phyloP scores from a whole-genome alignment of 176 grass and related monocot genomes.

The Puya raimondii region DNA sequence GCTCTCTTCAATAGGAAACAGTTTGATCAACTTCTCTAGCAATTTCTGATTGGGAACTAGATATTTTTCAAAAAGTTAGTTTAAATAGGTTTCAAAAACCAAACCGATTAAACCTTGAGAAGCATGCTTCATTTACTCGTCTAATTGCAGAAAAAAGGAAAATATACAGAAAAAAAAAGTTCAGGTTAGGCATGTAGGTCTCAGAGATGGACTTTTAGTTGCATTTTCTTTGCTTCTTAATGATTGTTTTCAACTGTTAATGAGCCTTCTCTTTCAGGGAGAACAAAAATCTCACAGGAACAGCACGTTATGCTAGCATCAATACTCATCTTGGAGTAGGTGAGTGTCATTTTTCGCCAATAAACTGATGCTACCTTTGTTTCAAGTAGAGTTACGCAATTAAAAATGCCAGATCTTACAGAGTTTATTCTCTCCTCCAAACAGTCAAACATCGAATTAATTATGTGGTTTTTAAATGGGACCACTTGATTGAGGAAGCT shows the following conservation, averaged over 20 bases:
- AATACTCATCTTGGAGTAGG: constrained; percentile 64
- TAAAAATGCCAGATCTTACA: neutral
- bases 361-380: neutral
- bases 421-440: neutral
- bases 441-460: neutral
- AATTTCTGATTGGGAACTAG: no score
- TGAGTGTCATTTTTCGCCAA: constrained; percentile 20
- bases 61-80: no score
- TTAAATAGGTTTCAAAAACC: no score
- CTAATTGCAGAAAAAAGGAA: no score
- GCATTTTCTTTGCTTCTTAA: neutral
- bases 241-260: neutral
- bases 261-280: constrained; percentile 21
- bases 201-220: neutral
- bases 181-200: neutral
- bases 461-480: neutral
- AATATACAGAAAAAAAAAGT: no score
- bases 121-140: no score
- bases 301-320: constrained; percentile 57
- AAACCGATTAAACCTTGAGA: no score
- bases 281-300: constrained; percentile 64
- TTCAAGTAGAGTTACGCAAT: neutral
- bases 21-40: neutral
- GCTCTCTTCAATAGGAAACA: neutral
- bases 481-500: neutral